Evolutionary conservation across 768 basidiomycete species (phyloP), one percentile per base, ranked within the genome.

Genomic region (Coprinopsis marcescibilis): DNA sequence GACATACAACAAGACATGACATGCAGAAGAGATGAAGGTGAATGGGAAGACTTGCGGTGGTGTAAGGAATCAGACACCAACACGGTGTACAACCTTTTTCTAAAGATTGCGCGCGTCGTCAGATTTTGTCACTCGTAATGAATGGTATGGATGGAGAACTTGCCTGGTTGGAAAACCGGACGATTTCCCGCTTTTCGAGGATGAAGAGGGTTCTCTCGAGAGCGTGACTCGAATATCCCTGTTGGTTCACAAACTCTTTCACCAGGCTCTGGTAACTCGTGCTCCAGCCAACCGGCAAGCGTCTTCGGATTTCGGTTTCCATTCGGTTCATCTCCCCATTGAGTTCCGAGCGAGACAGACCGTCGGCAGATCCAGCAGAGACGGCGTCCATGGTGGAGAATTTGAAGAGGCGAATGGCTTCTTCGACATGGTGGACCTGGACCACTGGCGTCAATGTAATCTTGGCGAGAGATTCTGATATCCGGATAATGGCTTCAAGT

Each of bases 381-480:
- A 98, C 94, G 20, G 96, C 96, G 62, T 98, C 93, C 95, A 99
- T 98, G 2, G 96, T 98, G 7, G 94, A 97, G 68, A 84, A 94
- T 60, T 95, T 98, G 83, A 99, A 99, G 33, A 99, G 67, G 8
- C 96, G 86, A 56, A 98, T 97, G 4, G 96, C 89, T 65, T 99
- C 96, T 64, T 97, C 94, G 19, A 98, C 95, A 56, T 99, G 94
- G 60, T 94, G 85, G 39, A 85, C 85, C 57, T 85, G 82, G 2
- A 98, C 96, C 2, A 83, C 76, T 0, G 90, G 75, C 0, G 87
- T 85, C 13, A 99, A 73, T 2, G 92, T 92, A 67, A 97, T 78
- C 60, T 98, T 99, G 11, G 95, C 94, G 15, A 97, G 72, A 2
- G 95, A 86, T 63, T 99, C 96, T 1, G 96, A 98, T 61, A 98